Percentiles rank a stretch among this genome's conserved stretches.
phyloP scores from a whole-genome alignment of 805 yeast species.

The Debaryomyces maramus region DNA sequence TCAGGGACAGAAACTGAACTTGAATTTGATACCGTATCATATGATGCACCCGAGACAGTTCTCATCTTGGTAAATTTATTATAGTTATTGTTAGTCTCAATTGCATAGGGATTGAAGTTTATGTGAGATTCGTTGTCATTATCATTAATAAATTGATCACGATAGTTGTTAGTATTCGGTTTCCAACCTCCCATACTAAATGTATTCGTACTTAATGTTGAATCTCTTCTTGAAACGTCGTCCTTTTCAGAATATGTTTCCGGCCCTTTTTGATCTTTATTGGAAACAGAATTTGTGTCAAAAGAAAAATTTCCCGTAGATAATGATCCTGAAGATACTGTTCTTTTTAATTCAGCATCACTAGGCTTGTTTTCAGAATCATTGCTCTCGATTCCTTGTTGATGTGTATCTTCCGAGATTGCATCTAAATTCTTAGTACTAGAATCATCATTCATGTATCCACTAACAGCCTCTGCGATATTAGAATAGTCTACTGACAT shows the following conservation, averaged over 20 bases:
- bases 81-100: conserved; percentile 22
- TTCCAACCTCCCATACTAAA: conserved; percentile 57
- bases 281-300: conserved; percentile 9
- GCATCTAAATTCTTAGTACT: not conserved
- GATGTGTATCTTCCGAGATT: not conserved
- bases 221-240: conserved; percentile 28
- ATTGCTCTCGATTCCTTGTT: not conserved
- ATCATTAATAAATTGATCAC: conserved; percentile 50
- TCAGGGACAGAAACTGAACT: conserved; percentile 41
- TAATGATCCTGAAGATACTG: conserved; percentile 28
- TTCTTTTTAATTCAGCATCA: conserved; percentile 3
- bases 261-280: conserved; percentile 1
- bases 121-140: conserved; percentile 39
- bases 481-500: conserved; percentile 29
- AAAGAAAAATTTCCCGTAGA: conserved; percentile 29
- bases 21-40: conserved; percentile 18
- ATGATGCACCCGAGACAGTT: conserved; percentile 16
- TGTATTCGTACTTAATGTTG: conserved; percentile 35
- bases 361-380: not conserved
- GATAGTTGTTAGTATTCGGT: conserved; percentile 52
- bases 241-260: conserved; percentile 1
- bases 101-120: conserved; percentile 23
- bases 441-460: conserved; percentile 19
- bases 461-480: conserved; percentile 34
- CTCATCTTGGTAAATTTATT: conserved; percentile 33